These are phyloP conservation scores for Rhodosporidiobolus odoratus DNA, from an alignment of 768 basidiomycete genomes.

Conservation along the genomic window DNA sequence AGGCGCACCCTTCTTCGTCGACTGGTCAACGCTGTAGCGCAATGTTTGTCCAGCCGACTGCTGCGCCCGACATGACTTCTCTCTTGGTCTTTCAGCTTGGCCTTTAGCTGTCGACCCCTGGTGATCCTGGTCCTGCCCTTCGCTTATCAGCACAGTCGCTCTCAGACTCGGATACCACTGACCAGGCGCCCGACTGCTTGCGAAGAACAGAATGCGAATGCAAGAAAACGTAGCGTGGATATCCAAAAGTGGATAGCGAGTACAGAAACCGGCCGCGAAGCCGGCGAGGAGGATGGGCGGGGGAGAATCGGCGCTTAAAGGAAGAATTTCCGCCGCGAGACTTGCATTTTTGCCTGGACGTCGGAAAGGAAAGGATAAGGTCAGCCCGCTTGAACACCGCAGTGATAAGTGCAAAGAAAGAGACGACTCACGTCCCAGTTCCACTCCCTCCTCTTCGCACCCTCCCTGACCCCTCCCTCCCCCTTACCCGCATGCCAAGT, in stretches of 20 bases:
- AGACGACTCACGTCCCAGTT: constrained; percentile 69
- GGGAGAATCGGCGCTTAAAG: background rate
- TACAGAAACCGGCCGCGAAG: background rate
- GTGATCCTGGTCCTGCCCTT: no score
- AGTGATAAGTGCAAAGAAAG: background rate
- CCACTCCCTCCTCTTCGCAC: constrained; percentile 75
- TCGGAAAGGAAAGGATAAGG: background rate
- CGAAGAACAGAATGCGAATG: background rate
- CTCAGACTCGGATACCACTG: no score
- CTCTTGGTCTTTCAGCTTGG: no score
- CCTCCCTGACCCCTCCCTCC: constrained; percentile 40
- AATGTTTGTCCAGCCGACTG: no score
- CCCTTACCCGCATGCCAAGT: constrained; percentile 41
- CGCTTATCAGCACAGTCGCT: no score
- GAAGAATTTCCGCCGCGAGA: constrained; percentile 72
- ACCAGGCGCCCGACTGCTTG: no score
- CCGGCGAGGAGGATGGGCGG: background rate
- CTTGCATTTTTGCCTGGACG: constrained; percentile 82
- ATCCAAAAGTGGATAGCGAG: background rate
- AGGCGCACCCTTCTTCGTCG: no score
- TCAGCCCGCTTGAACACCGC: constrained; percentile 7
- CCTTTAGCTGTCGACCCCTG: no score
- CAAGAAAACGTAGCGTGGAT: background rate
- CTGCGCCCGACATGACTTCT: no score
- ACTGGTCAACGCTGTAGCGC: no score